A percentile compares a stretch with the other conserved stretches of the same genome.
These are phyloP conservation scores for Rhizophlyctis rosea DNA, from an alignment of 192 early-diverging fungal genomes.

Conservation along the genomic window DNA sequence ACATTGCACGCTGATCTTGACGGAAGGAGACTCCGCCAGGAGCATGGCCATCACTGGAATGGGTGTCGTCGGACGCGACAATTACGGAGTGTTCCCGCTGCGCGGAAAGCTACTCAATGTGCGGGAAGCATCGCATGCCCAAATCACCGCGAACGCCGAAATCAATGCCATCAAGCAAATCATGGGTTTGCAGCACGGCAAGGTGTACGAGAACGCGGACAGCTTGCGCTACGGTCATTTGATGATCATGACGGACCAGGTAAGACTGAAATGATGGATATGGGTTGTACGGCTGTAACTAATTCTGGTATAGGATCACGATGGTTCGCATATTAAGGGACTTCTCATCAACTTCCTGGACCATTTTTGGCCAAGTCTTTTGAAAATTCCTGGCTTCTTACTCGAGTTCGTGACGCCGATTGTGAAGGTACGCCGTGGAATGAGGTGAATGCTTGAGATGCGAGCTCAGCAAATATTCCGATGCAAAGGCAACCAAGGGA, in stretches of 20 bases:
- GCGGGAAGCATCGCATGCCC: constrained; percentile 70
- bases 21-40: constrained; percentile 97
- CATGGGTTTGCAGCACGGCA: constrained; percentile 85
- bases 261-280: no score
- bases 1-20: constrained; percentile 92
- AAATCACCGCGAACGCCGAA: constrained; percentile 80
- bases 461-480: constrained; percentile 2
- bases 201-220: constrained; percentile 67
- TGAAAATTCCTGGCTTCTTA: constrained; percentile 88
- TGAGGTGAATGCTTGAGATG: not conserved
- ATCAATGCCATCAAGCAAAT: constrained; percentile 88
- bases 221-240: constrained; percentile 89
- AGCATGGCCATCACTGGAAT: constrained; percentile 82
- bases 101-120: constrained; percentile 98
- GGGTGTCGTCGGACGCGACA: constrained; percentile 82
- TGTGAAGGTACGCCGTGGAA: constrained; percentile 60
- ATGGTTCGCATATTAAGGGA: constrained; percentile 96
- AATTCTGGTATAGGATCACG: constrained; percentile 68
- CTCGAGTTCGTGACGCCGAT: constrained; percentile 97
- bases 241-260: constrained; percentile 99
- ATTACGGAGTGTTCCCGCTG: constrained; percentile 92
- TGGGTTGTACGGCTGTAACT: no score
- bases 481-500: constrained; percentile 54
- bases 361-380: constrained; percentile 85
- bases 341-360: constrained; percentile 96